Evolutionary conservation across 768 basidiomycete genomes (phyloP), one percentile per base, ranked within the genome.

Genomic region (Hygrophorus russula): DNA sequence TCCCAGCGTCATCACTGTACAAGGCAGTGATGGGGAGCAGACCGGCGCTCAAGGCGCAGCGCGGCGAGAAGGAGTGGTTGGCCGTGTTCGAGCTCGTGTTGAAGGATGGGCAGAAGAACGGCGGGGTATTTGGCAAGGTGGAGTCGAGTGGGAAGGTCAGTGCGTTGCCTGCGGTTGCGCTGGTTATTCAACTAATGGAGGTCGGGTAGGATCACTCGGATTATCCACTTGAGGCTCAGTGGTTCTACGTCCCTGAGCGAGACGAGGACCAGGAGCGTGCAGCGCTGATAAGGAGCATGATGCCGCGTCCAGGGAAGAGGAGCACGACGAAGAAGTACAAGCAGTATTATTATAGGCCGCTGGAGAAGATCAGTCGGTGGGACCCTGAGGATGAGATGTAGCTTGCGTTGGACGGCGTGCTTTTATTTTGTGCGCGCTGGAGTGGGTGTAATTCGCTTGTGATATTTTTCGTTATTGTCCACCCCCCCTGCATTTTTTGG

Each of bases 251-350:
- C 5, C 78, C 83, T 0, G 82, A 85, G 53, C 57, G 66, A 54
- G 83, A 87, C 51, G 67, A 71, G 51, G 82, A 87, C 55, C 66
- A 67, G 50, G 83, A 85, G 44, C 69, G 83, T n/a, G 82, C 82
- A 24, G 57, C 65, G 50, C 59, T 85, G 46, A 73, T 87, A 44
- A 59, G 66, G 53, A 78, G 75, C 47, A 76, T 84, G 68, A 83
- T 84, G 82, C 82, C 82, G 1, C 74, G 81, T 11, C 72, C 78
- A 15, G 81, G 69, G 43, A 88, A 86, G 61, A 64, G 85, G 42
- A 78, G 63, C 37, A 82, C 76, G 60, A 88, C 83, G 57, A 86
- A 81, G 70, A 81, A 85, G 62, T 82, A 80, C 48, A 88, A 88
- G 59, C 81, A 85, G 57, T 89, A 89, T 62, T 89, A 88, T 61